phyloP scores from a whole-genome alignment of 208 protist genomes.

The Leishmania major region DNA sequence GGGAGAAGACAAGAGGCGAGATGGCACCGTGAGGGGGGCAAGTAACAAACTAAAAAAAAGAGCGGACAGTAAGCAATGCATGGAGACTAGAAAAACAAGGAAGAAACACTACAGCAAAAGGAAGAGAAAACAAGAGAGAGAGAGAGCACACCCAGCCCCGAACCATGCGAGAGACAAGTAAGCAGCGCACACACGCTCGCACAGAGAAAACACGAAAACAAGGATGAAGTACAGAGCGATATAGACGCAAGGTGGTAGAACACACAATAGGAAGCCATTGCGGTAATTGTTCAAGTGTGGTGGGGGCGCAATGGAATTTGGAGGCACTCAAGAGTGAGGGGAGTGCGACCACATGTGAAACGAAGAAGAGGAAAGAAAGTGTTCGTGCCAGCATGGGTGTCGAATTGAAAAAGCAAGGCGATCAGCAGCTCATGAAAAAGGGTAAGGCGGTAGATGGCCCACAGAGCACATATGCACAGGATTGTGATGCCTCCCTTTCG shows the following conservation, averaged over 20 bases:
- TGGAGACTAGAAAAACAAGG: neutral
- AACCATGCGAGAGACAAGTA: neutral
- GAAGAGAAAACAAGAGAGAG: neutral
- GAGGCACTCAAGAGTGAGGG: neutral
- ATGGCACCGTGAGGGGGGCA: neutral
- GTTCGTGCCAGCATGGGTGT: neutral
- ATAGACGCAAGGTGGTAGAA: neutral
- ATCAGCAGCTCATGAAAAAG: neutral
- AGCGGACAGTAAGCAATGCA: neutral
- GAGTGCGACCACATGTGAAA: neutral
- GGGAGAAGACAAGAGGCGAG: neutral
- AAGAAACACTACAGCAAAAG: neutral
- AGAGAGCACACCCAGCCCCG: neutral
- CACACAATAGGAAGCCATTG: neutral
- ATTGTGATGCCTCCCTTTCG: neutral
- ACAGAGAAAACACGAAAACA: neutral
- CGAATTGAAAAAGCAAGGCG: neutral
- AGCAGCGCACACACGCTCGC: conserved; percentile 3
- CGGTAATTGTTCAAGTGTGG: neutral
- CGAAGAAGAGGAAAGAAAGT: neutral
- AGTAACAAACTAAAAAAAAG: neutral
- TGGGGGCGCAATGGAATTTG: neutral
- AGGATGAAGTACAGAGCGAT: neutral
- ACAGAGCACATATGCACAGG: neutral
- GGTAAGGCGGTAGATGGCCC: neutral